These are phyloP conservation scores for Exophiala aquamarina DNA, from an alignment of 2,329 filamentous ascomycete species.

Conservation along the genomic window DNA sequence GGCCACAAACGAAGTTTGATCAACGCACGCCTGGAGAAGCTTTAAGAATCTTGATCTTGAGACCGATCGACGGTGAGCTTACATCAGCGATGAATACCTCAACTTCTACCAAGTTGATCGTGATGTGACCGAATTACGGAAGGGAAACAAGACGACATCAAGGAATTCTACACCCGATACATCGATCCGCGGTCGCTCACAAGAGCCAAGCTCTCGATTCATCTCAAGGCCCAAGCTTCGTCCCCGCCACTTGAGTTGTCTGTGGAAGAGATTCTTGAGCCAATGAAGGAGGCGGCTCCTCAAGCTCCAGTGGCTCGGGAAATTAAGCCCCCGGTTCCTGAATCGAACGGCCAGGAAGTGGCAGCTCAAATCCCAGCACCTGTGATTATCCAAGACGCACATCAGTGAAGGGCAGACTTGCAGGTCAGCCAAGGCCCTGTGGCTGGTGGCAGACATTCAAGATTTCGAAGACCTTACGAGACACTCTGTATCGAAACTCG, in stretches of 20 bases:
- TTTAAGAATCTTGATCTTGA: slow-evolving; percentile 89
- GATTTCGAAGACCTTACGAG: slow-evolving; percentile 89
- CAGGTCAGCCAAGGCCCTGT: slow-evolving; percentile 70
- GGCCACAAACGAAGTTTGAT: slow-evolving; percentile 87
- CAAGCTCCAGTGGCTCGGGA: slow-evolving; percentile 46
- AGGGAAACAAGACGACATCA: slow-evolving; percentile 76
- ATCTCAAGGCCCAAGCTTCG: slow-evolving; percentile 73
- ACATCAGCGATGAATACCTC: slow-evolving; percentile 82
- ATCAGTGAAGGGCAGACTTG: slow-evolving; percentile 75
- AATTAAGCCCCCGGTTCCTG: slow-evolving; percentile 35
- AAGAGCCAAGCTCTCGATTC: slow-evolving; percentile 78
- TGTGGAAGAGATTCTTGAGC: slow-evolving; percentile 46
- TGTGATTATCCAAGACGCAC: slow-evolving; percentile 72
- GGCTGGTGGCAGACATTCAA: slow-evolving; percentile 70
- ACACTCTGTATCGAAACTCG: too few species aligned
- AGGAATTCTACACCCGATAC: slow-evolving; percentile 73
- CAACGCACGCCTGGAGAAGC: slow-evolving; percentile 83
- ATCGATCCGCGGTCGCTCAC: slow-evolving; percentile 71
- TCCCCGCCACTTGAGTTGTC: slow-evolving; percentile 35
- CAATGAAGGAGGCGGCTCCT: slow-evolving; percentile 50
- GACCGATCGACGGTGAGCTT: slow-evolving; percentile 76
- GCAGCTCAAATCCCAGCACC: slow-evolving; percentile 47
- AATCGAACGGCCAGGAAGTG: slow-evolving; percentile 34
- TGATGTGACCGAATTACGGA: slow-evolving; percentile 73
- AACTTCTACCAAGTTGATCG: slow-evolving; percentile 82